Evolutionary conservation across 441 rosid genomes (phyloP).

Genomic region (Corymbia citriodora): DNA sequence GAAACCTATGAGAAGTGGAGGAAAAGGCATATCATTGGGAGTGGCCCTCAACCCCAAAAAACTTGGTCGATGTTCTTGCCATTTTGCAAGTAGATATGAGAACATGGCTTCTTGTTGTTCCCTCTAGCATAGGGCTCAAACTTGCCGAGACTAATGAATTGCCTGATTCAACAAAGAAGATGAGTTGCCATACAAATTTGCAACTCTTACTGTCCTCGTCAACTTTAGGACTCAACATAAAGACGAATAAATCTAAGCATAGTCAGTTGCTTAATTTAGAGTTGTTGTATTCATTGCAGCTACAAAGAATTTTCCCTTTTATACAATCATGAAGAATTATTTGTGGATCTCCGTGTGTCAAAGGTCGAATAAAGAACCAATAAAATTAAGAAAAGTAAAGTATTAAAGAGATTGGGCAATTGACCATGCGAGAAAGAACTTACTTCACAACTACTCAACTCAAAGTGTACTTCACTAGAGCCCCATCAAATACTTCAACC

Average conservation of each 20-base stretch:
- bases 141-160: background rate
- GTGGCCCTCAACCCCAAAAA: background rate
- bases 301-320: background rate
- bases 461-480: background rate
- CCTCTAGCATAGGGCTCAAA: background rate
- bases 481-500: background rate
- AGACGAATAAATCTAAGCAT: background rate
- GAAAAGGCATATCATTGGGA: background rate
- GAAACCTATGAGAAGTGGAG: background rate
- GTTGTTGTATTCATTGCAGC: background rate
- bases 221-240: background rate
- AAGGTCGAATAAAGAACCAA: background rate
- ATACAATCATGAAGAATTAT: background rate
- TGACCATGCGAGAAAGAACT: background rate
- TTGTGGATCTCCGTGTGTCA: background rate
- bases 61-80: background rate
- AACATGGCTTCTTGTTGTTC: background rate
- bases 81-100: background rate
- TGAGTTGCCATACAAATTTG: background rate
- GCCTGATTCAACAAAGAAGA: background rate
- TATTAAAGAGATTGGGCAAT: background rate
- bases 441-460: background rate
- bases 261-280: background rate
- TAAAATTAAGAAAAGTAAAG: no score
- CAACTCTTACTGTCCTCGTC: background rate